Evolutionary conservation across 1,284 basidiomycete species (phyloP), one percentile per base, ranked within the genome.

Genomic region (Puccinia triticina): DNA sequence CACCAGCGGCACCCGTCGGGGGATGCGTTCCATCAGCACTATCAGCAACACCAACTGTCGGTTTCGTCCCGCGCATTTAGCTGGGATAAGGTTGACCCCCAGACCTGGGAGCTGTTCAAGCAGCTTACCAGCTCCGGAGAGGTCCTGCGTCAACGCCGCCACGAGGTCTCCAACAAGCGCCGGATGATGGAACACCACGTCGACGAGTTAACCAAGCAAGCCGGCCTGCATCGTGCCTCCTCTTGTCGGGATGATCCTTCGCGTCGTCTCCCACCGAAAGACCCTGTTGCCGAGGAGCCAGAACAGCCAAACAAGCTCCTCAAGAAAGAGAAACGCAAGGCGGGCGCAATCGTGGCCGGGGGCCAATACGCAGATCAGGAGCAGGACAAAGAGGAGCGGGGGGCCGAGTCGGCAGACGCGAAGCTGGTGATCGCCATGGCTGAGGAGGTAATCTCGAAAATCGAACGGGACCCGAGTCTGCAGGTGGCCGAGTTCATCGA

Each of bases 161-260:
- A 75, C 32, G 72, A 75, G 55, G 72, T 75, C n/a, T 75, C 72
- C 21, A 34, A 75, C n/a, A 75, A 75, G 43, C 72, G 48, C 3
- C 46, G 55, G 53, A 75, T 37, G 72, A 53, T 75, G 37, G 72
- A 75, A 32, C 26, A 75, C 23, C 72, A 75, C 37, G 53, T 57
- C 16, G 14, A 75, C 8, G 72, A 75, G n/a, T 37, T 75, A 32
- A 75, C 57, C 37, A 75, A 59, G 50, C 72, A 75, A 34, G 55
- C 72, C 11, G 72, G 72, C 2, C 48, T 75, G 14, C 53, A 71
- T 29, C 43, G 69, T n/a, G 23, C 43, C 18, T 23, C 69, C 10
- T n/a, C 14, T 50, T n/a, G 29, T 23, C 23, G 29, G 37, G 69
- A 50, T n/a, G 18, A 46, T 50, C 43, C 43, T 48, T 50, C 69